phyloP scores from a whole-genome alignment of 2,329 filamentous ascomycete species.

The Penicillium sp. region DNA sequence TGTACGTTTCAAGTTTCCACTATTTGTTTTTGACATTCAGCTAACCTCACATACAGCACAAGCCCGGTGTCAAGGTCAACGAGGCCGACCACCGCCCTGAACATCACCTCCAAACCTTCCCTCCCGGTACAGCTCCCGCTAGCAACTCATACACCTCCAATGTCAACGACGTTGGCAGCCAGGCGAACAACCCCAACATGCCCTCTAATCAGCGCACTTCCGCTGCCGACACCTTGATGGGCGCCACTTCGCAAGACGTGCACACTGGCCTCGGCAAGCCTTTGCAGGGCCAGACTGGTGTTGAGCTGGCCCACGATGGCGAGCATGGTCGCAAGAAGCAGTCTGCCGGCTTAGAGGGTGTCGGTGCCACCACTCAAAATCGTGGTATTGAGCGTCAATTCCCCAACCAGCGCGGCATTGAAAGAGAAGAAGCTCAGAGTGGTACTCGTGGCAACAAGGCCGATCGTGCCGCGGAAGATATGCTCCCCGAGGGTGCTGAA shows the following conservation, averaged over 20 bases:
- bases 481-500: conserved; percentile 31
- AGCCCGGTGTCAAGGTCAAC: conserved; percentile 61
- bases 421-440: conserved; percentile 25
- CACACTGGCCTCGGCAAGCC: conserved; percentile 57
- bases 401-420: conserved; percentile 29
- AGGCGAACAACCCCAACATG: conserved; percentile 42
- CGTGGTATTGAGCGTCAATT: conserved; percentile 21
- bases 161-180: conserved; percentile 33
- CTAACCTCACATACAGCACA: conserved; percentile 53
- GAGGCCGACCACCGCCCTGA: conserved; percentile 59
- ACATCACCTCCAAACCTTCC: conserved; percentile 62
- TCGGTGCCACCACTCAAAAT: conserved; percentile 35
- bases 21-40: too few species aligned
- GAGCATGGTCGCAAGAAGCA: conserved; percentile 43
- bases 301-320: conserved; percentile 51
- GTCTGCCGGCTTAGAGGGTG: conserved; percentile 45
- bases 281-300: conserved; percentile 48
- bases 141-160: conserved; percentile 51
- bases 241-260: conserved; percentile 56
- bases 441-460: conserved; percentile 30
- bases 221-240: conserved; percentile 49
- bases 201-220: conserved; percentile 43
- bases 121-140: conserved; percentile 63
- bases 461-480: conserved; percentile 30
- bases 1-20: conserved; percentile 37